Conservation (phyloP, 2,329 filamentous ascomycete genomes). For the Sordariomycetes sp. region DNA sequence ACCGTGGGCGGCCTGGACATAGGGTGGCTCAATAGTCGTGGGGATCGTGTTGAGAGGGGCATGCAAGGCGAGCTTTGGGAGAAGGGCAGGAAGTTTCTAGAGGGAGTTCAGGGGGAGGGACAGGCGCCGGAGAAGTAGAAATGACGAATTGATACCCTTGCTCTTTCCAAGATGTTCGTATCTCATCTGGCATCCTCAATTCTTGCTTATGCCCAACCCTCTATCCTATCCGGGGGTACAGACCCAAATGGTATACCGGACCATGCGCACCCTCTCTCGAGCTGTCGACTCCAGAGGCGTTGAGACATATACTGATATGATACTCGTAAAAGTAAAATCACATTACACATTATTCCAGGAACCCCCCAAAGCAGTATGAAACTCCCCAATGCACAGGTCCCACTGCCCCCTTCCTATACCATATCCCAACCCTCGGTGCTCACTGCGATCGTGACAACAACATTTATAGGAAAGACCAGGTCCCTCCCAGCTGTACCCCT, state of each 20-base stretch:
- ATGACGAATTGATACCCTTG: not conserved
- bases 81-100: conserved; percentile 24
- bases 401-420: not conserved
- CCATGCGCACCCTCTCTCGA: not conserved
- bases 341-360: not conserved
- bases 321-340: not conserved
- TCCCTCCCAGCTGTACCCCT: not conserved
- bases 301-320: not conserved
- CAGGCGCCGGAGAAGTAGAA: not conserved
- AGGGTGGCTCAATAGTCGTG: conserved; percentile 80
- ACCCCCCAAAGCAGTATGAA: not conserved
- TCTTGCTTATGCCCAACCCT: not conserved
- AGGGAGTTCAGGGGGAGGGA: conserved; percentile 11
- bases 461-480: not conserved
- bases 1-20: conserved; percentile 61
- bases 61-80: conserved; percentile 76
- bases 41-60: conserved; percentile 68
- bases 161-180: too few species aligned
- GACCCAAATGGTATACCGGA: too few species aligned
- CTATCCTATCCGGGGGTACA: too few species aligned
- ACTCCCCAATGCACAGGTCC: not conserved
- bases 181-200: too few species aligned
- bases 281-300: not conserved
- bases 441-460: not conserved
- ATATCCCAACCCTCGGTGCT: not conserved